These are phyloP conservation scores for Monosporozyma unispora DNA, from an alignment of 805 yeast species.

Conservation along the genomic window DNA sequence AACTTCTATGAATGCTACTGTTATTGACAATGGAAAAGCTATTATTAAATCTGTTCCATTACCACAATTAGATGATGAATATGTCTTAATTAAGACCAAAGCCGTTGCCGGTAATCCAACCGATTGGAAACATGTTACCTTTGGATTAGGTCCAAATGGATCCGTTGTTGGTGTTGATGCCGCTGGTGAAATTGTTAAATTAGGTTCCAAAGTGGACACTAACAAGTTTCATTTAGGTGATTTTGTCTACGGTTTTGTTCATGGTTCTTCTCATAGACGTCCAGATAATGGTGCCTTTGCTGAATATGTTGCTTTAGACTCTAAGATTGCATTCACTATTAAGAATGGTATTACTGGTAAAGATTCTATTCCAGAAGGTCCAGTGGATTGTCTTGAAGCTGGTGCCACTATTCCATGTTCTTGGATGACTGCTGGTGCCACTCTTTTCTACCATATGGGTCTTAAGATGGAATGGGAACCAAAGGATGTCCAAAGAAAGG, in stretches of 20 bases:
- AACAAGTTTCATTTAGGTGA: constrained; percentile 41
- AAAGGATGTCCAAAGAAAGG: constrained; percentile 23
- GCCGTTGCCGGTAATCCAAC: constrained; percentile 59
- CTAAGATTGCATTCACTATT: constrained; percentile 14
- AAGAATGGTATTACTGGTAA: constrained; percentile 5
- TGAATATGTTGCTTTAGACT: constrained; percentile 39
- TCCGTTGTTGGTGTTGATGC: constrained; percentile 51
- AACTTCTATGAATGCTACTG: constrained; percentile 34
- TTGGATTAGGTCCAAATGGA: constrained; percentile 37
- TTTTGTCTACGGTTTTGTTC: constrained; percentile 40
- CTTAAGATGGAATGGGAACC: constrained; percentile 17
- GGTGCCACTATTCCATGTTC: constrained; percentile 53
- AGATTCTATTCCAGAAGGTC: constrained; percentile 18
- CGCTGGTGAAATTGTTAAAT: constrained; percentile 47
- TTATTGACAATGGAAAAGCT: constrained; percentile 29
- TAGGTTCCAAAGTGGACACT: constrained; percentile 32
- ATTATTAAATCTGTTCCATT: constrained; percentile 24
- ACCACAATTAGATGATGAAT: constrained; percentile 29
- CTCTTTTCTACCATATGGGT: constrained; percentile 24
- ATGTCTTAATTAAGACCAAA: constrained; percentile 39
- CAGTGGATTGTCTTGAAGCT: constrained; percentile 44
- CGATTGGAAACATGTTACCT: constrained; percentile 53
- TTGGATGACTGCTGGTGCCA: constrained; percentile 39
- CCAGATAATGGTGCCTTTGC: constrained; percentile 49
- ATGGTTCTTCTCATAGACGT: constrained; percentile 37